These are phyloP conservation scores for Fraxinus baroniana DNA, from an alignment of 305 asterid genomes.

Conservation along the genomic window DNA sequence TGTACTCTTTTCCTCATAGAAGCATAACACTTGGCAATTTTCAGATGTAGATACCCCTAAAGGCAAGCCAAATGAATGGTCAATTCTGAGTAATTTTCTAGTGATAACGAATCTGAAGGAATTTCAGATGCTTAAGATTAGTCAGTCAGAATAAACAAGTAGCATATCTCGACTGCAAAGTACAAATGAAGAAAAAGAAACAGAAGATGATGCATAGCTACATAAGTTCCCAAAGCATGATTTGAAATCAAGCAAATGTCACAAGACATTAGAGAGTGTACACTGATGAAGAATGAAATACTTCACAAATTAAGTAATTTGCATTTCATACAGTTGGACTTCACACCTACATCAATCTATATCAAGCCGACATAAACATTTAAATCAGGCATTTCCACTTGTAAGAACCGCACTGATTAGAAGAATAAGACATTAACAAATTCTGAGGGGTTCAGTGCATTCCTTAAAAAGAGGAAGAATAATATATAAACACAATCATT, in stretches of 20 bases:
- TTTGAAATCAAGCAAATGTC: neutral
- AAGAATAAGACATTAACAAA: neutral
- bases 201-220: neutral
- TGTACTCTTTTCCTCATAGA: constrained; percentile 38
- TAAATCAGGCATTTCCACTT: neutral
- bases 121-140: neutral
- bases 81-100: constrained; percentile 11
- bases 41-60: constrained; percentile 59
- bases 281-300: neutral
- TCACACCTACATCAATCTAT: neutral
- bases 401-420: neutral
- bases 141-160: neutral
- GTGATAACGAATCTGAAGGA: neutral
- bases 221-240: neutral
- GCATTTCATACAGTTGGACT: neutral
- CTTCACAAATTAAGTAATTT: neutral
- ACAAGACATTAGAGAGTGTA: neutral
- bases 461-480: constrained; percentile 3
- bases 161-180: neutral
- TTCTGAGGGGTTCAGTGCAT: neutral
- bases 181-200: neutral
- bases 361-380: neutral
- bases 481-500: constrained; percentile 11
- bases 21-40: constrained; percentile 58
- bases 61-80: constrained; percentile 19